These are phyloP conservation scores for Penicillium malachiteum DNA, from an alignment of 495 filamentous ascomycete genomes.

Conservation along the genomic window DNA sequence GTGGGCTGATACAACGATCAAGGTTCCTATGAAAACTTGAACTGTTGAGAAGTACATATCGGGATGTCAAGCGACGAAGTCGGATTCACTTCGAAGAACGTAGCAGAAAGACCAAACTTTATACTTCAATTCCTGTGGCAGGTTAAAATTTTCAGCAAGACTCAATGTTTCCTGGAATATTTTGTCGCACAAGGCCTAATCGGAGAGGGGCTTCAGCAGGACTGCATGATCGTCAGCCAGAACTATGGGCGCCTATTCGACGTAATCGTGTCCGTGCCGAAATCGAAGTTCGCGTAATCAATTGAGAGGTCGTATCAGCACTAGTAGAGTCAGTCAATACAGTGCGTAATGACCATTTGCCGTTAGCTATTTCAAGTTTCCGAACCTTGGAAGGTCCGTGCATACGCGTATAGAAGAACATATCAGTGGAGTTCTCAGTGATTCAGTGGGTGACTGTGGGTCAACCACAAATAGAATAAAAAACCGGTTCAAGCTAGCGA, in stretches of 20 bases:
- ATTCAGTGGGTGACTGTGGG: too few relatives aligned
- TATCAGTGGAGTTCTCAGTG: too few relatives aligned
- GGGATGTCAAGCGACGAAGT: background rate
- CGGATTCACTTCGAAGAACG: background rate
- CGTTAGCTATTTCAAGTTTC: too few relatives aligned
- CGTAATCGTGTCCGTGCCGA: background rate
- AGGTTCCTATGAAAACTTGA: background rate
- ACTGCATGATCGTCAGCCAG: background rate
- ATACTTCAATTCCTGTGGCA: background rate
- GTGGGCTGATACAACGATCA: background rate
- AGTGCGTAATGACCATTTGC: too few relatives aligned
- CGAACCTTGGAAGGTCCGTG: too few relatives aligned
- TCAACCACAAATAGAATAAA: too few relatives aligned
- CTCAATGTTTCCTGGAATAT: background rate
- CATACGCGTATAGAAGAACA: background rate
- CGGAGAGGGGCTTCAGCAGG: background rate
- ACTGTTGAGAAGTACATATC: background rate
- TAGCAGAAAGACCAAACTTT: background rate
- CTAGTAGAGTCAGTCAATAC: too few relatives aligned
- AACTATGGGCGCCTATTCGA: background rate
- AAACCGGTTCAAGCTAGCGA: too few relatives aligned
- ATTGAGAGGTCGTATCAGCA: too few relatives aligned
- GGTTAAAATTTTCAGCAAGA: background rate
- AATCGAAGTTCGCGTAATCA: background rate
- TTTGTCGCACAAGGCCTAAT: background rate